Conservation (phyloP, 176 grass and related monocot genomes). For the Oryza brachyantha region DNA sequence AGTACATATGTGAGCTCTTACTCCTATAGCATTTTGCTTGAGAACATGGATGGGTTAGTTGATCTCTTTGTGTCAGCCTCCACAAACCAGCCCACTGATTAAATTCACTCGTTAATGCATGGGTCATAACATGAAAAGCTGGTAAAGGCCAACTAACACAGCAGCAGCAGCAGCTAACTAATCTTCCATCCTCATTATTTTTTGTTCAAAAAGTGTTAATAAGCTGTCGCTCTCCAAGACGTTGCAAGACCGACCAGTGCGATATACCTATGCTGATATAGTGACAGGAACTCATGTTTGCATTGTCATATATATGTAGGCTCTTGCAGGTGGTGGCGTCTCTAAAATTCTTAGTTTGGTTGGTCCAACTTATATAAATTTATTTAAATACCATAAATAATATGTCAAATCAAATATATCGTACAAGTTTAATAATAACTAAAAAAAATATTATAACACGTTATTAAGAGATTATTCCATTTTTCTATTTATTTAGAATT, state of each 20-base stretch:
- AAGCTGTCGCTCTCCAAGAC: slow-evolving; percentile 5
- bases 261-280: not conserved
- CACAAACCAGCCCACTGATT: slow-evolving; percentile 29
- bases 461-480: no score
- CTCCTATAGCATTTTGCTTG: slow-evolving; percentile 34
- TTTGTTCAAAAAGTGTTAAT: slow-evolving; percentile 17
- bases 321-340: not conserved
- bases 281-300: not conserved
- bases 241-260: not conserved
- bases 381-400: no score
- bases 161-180: not conserved
- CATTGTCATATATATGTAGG: not conserved
- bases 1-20: not conserved
- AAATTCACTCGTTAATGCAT: slow-evolving; percentile 18
- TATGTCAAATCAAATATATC: no score
- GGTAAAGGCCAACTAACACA: slow-evolving; percentile 25
- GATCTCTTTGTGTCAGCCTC: slow-evolving; percentile 34
- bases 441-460: no score
- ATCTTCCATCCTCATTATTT: not conserved
- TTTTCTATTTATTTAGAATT: no score
- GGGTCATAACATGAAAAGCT: slow-evolving; percentile 23
- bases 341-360: no score
- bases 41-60: no score
- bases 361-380: no score
- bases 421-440: no score